phyloP scores from a whole-genome alignment of 2,329 filamentous ascomycete species.

The Pseudogymnoascus sp. region DNA sequence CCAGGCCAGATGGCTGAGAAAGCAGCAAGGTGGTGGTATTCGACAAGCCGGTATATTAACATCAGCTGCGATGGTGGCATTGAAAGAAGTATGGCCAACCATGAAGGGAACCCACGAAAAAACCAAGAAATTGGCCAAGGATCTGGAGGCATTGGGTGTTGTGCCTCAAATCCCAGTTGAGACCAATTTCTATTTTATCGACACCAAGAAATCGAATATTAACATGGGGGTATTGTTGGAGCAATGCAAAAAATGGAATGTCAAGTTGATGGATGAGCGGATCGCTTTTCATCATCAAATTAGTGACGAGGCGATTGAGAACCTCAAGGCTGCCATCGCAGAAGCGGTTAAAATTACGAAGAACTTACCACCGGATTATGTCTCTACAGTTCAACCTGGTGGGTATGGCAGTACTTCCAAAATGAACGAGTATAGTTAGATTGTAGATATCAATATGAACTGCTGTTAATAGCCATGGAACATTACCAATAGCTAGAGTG shows the following conservation, averaged over 20 bases:
- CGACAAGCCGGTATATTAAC: slow-evolving; percentile 70
- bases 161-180: neutral
- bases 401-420: neutral
- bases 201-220: neutral
- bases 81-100: slow-evolving; percentile 47
- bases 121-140: neutral
- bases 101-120: neutral
- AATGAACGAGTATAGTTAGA: neutral
- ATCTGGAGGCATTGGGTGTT: neutral
- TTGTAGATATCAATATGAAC: neutral
- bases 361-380: neutral
- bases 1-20: slow-evolving; percentile 64
- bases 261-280: neutral
- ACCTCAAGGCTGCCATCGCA: neutral
- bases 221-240: neutral
- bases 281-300: neutral
- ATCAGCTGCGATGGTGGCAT: slow-evolving; percentile 65
- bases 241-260: neutral
- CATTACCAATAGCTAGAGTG: neutral
- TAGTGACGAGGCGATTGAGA: neutral
- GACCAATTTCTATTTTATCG: neutral
- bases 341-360: neutral
- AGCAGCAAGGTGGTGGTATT: slow-evolving; percentile 71
- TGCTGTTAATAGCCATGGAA: neutral
- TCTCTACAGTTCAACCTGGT: neutral